phyloP scores from a whole-genome alignment of 805 yeast species.

The Priceomyces melissophilus region DNA sequence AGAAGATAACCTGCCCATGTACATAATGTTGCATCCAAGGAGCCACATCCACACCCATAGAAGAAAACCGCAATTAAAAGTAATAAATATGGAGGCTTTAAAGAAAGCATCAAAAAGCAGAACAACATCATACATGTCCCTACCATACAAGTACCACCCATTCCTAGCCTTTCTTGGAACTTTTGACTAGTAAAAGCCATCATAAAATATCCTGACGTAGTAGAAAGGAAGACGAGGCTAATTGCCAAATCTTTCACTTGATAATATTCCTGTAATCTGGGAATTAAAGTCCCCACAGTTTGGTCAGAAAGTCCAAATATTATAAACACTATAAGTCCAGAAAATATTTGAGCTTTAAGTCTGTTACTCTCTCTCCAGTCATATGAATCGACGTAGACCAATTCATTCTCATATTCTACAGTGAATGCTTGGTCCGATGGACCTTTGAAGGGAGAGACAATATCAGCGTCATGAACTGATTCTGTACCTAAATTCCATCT shows the following conservation, averaged over 20 bases:
- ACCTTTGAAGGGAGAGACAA: too few species aligned
- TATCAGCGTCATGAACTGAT: too few species aligned
- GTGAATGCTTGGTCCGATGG: constrained; percentile 4
- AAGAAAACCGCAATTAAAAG: constrained; percentile 38
- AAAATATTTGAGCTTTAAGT: constrained; percentile 42
- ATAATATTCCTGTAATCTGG: constrained; percentile 47
- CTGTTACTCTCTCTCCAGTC: constrained; percentile 35
- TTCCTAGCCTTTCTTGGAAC: constrained; percentile 43
- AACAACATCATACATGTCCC: constrained; percentile 33
- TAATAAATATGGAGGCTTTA: constrained; percentile 39
- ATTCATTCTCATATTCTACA: constrained; percentile 25
- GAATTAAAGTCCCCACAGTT: constrained; percentile 57
- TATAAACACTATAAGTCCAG: constrained; percentile 37
- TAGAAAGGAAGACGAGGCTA: constrained; percentile 49
- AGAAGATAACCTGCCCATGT: constrained; percentile 48
- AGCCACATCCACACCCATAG: constrained; percentile 56
- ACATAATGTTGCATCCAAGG: constrained; percentile 53
- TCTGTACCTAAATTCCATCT: too few species aligned
- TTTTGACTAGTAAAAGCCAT: constrained; percentile 49
- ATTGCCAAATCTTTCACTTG: constrained; percentile 45
- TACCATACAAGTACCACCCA: constrained; percentile 40
- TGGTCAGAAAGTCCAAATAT: constrained; percentile 59
- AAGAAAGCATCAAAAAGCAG: constrained; percentile 37
- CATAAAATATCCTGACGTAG: constrained; percentile 51
- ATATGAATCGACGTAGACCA: constrained; percentile 31